Evolutionary conservation across 2,329 filamentous ascomycete genomes (phyloP), one percentile per base, ranked within the genome.

Genomic region (Alternaria alternata): DNA sequence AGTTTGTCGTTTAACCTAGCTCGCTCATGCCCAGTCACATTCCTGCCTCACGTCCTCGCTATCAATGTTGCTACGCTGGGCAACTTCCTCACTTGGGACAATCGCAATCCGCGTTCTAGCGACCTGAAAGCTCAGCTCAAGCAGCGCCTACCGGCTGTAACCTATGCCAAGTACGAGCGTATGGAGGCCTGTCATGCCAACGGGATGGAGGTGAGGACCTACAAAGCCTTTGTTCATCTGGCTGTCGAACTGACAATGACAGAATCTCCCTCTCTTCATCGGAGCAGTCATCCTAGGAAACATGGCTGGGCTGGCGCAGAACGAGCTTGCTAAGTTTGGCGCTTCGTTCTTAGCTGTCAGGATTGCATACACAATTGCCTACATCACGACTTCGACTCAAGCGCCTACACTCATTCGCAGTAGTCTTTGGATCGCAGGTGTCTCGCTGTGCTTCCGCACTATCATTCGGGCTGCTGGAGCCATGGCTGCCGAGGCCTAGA

Each of bases 181-280:
- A 75, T 78, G 22, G 77, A 81, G 59, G 75, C 79, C 5, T 83
- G 81, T 34, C 81, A 83, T 62, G 73, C 77, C 28, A 84, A 84
- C 64, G 77, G 78, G 28, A 74, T 83, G 62, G 82, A 85, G 54
- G 64, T 65, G 14, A 41, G 57, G 51, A 3, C 41, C 38, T 32
- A 24, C 22, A 26, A 18, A 42, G 28, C 7, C 18, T 11, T 12
- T 18, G 8, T 14, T 24, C 26, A 16, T 5, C n/a, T 14, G 11
- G 16, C 24, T 9, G 42, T 43, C 4, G 8, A 8, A 24, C 42
- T 54, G 20, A 59, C n/a, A n/a, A 7, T 38, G 26, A 30, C 34
- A 63, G 71, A 82, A 80, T 53, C 71, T 84, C 54, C 79, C 82
- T 1, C 62, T 84, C 8, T 84, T 83, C 61, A 68, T 80, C 9